A percentile compares a stretch with the other conserved stretches of the same genome.
Evolutionary conservation across 2,329 filamentous ascomycete species (phyloP).

Genomic region (Echinosphaeria canescens): DNA sequence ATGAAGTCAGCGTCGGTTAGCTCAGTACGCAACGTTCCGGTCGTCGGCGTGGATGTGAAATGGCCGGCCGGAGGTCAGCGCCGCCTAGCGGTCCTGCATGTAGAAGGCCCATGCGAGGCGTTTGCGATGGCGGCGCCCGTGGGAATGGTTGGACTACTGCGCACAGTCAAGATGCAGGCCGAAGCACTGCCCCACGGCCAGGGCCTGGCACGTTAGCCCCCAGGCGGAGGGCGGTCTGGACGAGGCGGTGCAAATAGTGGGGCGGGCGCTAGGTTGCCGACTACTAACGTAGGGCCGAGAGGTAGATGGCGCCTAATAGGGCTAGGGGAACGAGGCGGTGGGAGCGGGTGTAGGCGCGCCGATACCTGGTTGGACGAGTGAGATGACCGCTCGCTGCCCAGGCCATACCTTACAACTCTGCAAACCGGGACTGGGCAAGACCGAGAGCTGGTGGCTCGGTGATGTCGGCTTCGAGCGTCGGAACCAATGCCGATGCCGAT

Average conservation of each 20-base stretch:
- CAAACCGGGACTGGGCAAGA: constrained; percentile 8
- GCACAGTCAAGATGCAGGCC: constrained; percentile 32
- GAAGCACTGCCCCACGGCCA: constrained; percentile 26
- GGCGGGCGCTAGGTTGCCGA: too few species aligned
- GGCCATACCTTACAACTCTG: constrained; percentile 12
- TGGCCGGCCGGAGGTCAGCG: constrained; percentile 27
- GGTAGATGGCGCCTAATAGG: constrained; percentile 30
- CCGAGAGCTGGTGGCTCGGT: constrained; percentile 8
- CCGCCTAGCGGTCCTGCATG: constrained; percentile 37
- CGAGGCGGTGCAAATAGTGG: too few species aligned
- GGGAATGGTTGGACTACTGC: constrained; percentile 30
- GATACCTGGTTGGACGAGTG: constrained; percentile 28
- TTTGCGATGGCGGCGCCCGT: constrained; percentile 33
- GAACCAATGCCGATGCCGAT: too few species aligned
- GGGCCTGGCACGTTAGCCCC: constrained; percentile 19
- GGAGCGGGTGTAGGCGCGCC: constrained; percentile 23
- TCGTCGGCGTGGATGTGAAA: constrained; percentile 24
- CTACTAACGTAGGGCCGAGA: constrained; percentile 30
- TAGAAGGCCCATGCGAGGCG: constrained; percentile 35
- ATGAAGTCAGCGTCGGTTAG: constrained; percentile 5
- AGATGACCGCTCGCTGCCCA: constrained; percentile 16
- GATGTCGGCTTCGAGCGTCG: too few species aligned
- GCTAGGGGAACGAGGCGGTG: constrained; percentile 28
- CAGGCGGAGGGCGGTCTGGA: too few species aligned
- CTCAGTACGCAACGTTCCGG: constrained; percentile 21